A percentile compares a stretch with the other conserved stretches of the same genome.
Conservation (phyloP, 345 rosid genomes). For the Eucalyptus pauciflora region DNA sequence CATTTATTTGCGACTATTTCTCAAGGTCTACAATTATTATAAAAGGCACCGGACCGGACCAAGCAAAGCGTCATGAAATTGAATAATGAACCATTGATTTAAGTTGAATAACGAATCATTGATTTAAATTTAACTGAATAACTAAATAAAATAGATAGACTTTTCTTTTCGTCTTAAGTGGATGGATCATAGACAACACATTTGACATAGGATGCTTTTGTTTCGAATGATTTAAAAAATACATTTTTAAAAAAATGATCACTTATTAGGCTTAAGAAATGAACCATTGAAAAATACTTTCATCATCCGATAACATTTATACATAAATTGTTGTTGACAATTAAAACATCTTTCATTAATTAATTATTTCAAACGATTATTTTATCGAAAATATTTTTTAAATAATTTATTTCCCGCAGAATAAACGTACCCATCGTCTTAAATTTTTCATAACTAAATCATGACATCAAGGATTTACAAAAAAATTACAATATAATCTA, state of each 20-base stretch:
- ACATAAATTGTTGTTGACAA: too few species aligned
- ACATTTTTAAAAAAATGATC: fast-evolving
- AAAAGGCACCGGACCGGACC: background rate
- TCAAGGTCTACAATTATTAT: background rate
- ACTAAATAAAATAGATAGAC: too few species aligned
- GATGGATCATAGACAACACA: too few species aligned
- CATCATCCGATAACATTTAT: too few species aligned
- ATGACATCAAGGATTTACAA: background rate
- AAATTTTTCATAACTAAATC: background rate
- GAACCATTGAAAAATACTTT: too few species aligned
- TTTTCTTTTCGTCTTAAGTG: too few species aligned
- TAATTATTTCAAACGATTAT: too few species aligned
- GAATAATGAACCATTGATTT: too few species aligned
- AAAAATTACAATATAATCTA: background rate
- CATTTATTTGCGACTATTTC: background rate
- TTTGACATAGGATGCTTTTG: background rate
- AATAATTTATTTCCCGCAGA: fast-evolving
- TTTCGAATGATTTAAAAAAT: too few species aligned
- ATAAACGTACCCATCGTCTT: fast-evolving
- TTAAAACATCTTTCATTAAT: background rate
- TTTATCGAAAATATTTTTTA: fast-evolving
- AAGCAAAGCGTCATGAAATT: background rate
- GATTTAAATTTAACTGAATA: too few species aligned
- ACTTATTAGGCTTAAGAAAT: background rate
- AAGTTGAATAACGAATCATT: too few species aligned